phyloP scores from a whole-genome alignment of 345 rosid genomes.

The Aurinia saxatilis region DNA sequence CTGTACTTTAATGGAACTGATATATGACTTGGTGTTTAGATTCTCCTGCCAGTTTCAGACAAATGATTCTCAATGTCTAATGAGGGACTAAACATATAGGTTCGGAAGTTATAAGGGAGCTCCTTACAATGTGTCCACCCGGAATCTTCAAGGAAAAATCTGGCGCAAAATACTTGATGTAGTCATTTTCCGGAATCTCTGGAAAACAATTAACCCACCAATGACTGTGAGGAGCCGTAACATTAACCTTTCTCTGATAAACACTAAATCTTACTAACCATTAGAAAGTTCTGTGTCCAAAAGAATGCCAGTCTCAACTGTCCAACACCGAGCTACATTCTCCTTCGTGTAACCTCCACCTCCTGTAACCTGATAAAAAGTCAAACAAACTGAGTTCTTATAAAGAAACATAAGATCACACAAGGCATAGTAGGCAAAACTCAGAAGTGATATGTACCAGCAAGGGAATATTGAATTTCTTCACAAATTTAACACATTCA shows the following conservation, averaged over 20 bases:
- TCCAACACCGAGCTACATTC: slow-evolving; percentile 99
- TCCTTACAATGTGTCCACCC: slow-evolving; percentile 68
- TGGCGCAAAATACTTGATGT: slow-evolving; percentile 81
- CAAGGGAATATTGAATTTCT: slow-evolving; percentile 84
- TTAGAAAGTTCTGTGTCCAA: slow-evolving; percentile 88
- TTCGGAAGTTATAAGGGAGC: neutral
- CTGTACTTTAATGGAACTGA: slow-evolving; percentile 77
- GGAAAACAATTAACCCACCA: slow-evolving; percentile 27
- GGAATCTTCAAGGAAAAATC: slow-evolving; percentile 82
- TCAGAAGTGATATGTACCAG: slow-evolving; percentile 43
- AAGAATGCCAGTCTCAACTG: slow-evolving; percentile 90
- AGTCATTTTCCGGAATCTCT: slow-evolving; percentile 93
- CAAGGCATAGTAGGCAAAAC: neutral
- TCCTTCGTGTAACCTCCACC: slow-evolving; percentile 99
- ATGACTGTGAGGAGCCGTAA: neutral
- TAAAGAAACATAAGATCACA: neutral
- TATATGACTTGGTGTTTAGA: slow-evolving; percentile 76
- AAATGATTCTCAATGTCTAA: neutral
- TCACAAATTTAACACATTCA: slow-evolving; percentile 90
- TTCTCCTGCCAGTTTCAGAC: slow-evolving; percentile 56
- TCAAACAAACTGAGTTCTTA: neutral
- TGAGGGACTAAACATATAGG: neutral
- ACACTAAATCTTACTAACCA: slow-evolving; percentile 34
- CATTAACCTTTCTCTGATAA: neutral
- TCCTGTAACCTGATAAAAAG: slow-evolving; percentile 72